phyloP scores from a whole-genome alignment of 1,284 basidiomycete species.

The Cutaneotrichosporon sp. region DNA sequence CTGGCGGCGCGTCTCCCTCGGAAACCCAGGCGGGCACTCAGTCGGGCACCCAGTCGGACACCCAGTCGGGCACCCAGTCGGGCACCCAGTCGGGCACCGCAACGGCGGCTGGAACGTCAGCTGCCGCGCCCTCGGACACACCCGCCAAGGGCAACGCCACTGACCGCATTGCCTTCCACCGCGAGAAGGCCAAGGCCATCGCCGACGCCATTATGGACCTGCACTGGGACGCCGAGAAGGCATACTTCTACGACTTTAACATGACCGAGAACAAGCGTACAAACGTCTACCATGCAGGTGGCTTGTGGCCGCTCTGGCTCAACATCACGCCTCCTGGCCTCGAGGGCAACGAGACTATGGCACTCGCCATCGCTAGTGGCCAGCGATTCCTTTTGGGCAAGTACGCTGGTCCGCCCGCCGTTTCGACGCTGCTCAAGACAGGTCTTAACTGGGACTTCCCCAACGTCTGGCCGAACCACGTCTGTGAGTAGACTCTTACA shows the following conservation, averaged over 20 bases:
- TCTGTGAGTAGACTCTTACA: constrained; percentile 45
- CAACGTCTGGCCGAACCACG: constrained; percentile 65
- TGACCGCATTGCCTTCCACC: constrained; percentile 51
- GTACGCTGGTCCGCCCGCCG: constrained; percentile 71
- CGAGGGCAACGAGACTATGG: constrained; percentile 52
- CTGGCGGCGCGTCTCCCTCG: too few species aligned
- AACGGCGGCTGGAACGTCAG: background rate
- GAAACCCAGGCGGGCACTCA: too few species aligned
- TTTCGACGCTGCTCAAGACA: constrained; percentile 64
- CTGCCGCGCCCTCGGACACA: background rate
- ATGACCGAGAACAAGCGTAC: constrained; percentile 61
- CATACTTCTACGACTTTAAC: constrained; percentile 72
- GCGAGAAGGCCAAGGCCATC: constrained; percentile 56
- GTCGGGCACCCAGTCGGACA: too few species aligned
- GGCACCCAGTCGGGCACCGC: background rate
- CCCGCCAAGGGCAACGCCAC: constrained; percentile 5
- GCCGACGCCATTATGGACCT: constrained; percentile 73
- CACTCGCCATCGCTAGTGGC: constrained; percentile 67
- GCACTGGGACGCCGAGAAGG: constrained; percentile 72
- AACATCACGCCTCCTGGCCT: constrained; percentile 73
- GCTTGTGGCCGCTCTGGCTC: constrained; percentile 82
- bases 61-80: too few species aligned
- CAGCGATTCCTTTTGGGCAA: constrained; percentile 70
- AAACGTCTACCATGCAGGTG: constrained; percentile 62
- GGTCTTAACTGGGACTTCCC: constrained; percentile 69